Evolutionary conservation across 768 basidiomycete species (phyloP).

Genomic region (Lactarius pseudohatsudake): DNA sequence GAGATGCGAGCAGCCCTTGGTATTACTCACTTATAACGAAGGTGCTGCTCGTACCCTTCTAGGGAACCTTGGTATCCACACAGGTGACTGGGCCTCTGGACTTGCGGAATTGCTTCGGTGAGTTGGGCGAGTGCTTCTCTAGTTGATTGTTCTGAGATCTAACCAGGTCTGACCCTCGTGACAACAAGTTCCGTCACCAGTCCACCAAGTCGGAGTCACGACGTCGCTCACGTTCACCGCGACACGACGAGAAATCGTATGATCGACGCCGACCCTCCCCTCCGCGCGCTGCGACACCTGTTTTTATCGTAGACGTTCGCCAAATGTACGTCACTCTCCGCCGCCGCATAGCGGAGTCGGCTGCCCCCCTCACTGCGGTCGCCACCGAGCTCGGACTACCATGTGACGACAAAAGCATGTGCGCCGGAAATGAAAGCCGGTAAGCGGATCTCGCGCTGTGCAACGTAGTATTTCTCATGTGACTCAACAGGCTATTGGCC

Average conservation of each 20-base stretch:
- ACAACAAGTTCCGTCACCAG: neutral
- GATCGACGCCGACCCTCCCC: slow-evolving; percentile 16
- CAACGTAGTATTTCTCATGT: neutral
- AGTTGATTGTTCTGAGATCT: slow-evolving; percentile 5
- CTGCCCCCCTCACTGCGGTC: slow-evolving; percentile 5
- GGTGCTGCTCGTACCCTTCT: slow-evolving; percentile 7
- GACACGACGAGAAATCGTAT: slow-evolving; percentile 9
- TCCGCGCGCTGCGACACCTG: neutral
- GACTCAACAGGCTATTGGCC: slow-evolving; percentile 21
- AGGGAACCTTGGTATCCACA: slow-evolving; percentile 12
- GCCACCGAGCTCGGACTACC: slow-evolving; percentile 23
- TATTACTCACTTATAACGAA: slow-evolving; percentile 26
- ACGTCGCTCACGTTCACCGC: slow-evolving; percentile 26
- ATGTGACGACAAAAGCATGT: slow-evolving; percentile 19
- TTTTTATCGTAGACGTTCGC: slow-evolving; percentile 24
- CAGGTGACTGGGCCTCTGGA: slow-evolving; percentile 11
- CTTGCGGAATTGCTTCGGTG: slow-evolving; percentile 22
- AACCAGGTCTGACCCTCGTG: slow-evolving; percentile 5
- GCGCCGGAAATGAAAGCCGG: slow-evolving; percentile 30
- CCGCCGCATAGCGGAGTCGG: slow-evolving; percentile 10
- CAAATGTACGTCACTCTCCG: slow-evolving; percentile 26
- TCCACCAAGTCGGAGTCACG: slow-evolving; percentile 5
- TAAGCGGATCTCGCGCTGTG: slow-evolving; percentile 4
- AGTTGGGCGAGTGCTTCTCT: neutral
- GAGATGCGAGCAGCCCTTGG: slow-evolving; percentile 5